Conservation (phyloP, 2,329 filamentous ascomycete species). For the Metarhizium humberi region DNA sequence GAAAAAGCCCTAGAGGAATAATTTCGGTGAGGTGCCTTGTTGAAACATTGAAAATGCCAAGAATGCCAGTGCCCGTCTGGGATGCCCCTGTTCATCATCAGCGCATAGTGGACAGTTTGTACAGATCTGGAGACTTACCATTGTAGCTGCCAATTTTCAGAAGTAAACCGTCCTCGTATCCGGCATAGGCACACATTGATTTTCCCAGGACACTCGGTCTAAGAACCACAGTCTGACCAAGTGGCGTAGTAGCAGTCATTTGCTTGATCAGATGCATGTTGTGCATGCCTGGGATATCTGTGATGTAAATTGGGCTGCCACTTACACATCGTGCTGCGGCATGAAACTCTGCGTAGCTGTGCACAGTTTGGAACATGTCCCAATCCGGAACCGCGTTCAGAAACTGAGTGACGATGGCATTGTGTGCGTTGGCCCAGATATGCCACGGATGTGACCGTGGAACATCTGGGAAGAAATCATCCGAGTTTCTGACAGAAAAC, state of each 20-base stretch:
- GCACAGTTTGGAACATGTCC: conserved; percentile 60
- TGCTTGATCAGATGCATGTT: conserved; percentile 65
- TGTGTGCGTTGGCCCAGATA: conserved; percentile 89
- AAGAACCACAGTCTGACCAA: conserved; percentile 70
- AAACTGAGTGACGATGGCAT: conserved; percentile 70
- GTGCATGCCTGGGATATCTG: conserved; percentile 77
- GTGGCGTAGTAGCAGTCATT: conserved; percentile 67
- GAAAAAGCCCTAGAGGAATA: conserved; percentile 61
- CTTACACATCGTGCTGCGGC: conserved; percentile 83
- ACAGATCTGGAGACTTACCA: conserved; percentile 32
- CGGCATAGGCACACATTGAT: conserved; percentile 62
- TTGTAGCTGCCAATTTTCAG: conserved; percentile 75
- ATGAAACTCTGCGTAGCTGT: conserved; percentile 70
- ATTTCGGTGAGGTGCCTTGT: conserved; percentile 55
- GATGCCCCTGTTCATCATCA: conserved; percentile 28
- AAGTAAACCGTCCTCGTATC: conserved; percentile 63
- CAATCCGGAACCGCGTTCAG: conserved; percentile 81
- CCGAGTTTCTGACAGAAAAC: conserved; percentile 75
- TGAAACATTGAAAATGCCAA: conserved; percentile 80
- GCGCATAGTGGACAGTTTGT: background rate
- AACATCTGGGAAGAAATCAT: conserved; percentile 83
- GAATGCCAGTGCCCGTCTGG: conserved; percentile 61
- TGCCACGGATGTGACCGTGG: conserved; percentile 85
- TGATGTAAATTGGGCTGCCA: conserved; percentile 91
- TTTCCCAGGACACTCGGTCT: conserved; percentile 68